Base-by-base conservation (phyloP, 257 asterid species). In the Scutellaria galericulata region DNA sequence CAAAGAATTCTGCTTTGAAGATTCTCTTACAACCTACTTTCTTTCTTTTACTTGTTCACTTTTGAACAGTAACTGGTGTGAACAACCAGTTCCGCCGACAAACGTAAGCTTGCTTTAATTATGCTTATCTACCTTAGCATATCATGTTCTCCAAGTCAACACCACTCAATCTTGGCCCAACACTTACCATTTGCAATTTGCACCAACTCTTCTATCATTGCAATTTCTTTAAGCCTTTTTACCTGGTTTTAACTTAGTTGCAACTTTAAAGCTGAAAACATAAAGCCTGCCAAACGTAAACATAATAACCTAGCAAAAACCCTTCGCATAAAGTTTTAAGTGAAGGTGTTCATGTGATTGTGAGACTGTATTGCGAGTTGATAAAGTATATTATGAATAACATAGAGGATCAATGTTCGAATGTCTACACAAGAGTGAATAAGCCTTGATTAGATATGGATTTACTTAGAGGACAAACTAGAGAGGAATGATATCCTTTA, bases 11-110 rank as follows among this genome's bases (percentile, higher is more conserved):
- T 50, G 64, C 64, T 80, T 64, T 57, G 67, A 48, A 42, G 83
- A 81, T 81, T 78, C 82, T 57, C 53, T 65, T 40, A 1, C n/a
- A 37, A 47, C 20, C 81, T 71, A 67, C 68, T 14, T 24, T 14
- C 50, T 44, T 15, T 54, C 13, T 50, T 31, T 9, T n/a, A 14
- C 27, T 57, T 39, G 42, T 52, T 58, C 7, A 15, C n/a, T 60
- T 64, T 74, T 70, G 70, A 58, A 7, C 41, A 10, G 59, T 63
- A 73, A 78, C 70, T 46, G 42, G 35, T 56, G 45, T 5, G 39
- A 46, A 22, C 68, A 74, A 71, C 66, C 51, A 59, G 50, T 60
- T 59, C 42, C 50, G 27, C 62, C 27, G 35, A 15, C 55, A 63
- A 18, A 65, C 11, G 53, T 35, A 11, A 74, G 48, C 9, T 58